These are phyloP conservation scores for Neopestalotiopsis clavispora DNA, from an alignment of 2,329 filamentous ascomycete genomes.

Conservation along the genomic window DNA sequence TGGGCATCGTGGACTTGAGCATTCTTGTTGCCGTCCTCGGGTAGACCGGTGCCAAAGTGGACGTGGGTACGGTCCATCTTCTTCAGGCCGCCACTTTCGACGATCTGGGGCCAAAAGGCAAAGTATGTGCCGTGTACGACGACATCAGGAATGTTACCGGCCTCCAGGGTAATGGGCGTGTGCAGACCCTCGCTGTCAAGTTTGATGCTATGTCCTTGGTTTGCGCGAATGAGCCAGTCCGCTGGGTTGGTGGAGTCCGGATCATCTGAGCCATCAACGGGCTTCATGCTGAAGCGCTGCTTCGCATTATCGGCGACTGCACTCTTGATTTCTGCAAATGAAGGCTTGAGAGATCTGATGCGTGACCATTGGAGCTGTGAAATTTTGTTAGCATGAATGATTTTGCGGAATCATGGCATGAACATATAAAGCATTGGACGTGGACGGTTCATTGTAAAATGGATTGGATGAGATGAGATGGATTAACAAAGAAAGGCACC, in stretches of 20 bases:
- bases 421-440: too few relatives aligned
- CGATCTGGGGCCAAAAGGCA: conserved; percentile 75
- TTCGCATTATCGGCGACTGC: conserved; percentile 82
- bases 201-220: conserved; percentile 90
- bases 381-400: neutral
- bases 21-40: conserved; percentile 44
- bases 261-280: conserved; percentile 40
- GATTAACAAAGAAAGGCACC: conserved; percentile 12
- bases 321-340: conserved; percentile 72
- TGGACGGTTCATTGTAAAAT: too few relatives aligned
- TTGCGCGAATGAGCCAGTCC: conserved; percentile 88
- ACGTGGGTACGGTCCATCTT: conserved; percentile 87
- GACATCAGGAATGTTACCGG: conserved; percentile 62
- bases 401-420: neutral
- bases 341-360: conserved; percentile 72
- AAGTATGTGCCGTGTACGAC: conserved; percentile 93
- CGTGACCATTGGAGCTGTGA: conserved; percentile 58
- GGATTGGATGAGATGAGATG: neutral
- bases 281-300: conserved; percentile 84
- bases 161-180: conserved; percentile 65
- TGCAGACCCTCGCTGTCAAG: conserved; percentile 74
- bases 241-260: conserved; percentile 51
- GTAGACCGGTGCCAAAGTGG: conserved; percentile 82
- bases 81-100: conserved; percentile 76
- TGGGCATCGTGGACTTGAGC: conserved; percentile 18